A percentile compares a stretch with the other conserved stretches of the same genome.
phyloP scores from a whole-genome alignment of 495 filamentous ascomycete genomes.

The Astrocystis sublimbata region DNA sequence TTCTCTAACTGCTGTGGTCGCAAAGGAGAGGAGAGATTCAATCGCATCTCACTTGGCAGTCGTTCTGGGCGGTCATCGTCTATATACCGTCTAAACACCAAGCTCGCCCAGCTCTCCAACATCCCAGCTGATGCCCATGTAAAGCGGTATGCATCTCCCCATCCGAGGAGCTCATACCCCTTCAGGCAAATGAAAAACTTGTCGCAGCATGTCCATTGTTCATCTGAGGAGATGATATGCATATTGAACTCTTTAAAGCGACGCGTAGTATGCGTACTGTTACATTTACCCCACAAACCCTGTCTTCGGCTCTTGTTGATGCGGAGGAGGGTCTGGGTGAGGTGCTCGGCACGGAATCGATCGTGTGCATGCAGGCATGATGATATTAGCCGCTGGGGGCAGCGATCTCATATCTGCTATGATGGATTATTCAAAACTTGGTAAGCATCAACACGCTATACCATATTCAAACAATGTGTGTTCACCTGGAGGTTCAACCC shows the following conservation, averaged over 20 bases:
- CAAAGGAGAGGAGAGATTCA: background rate
- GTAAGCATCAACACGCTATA: too few relatives aligned
- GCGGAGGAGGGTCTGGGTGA: background rate
- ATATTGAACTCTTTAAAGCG: constrained; percentile 9
- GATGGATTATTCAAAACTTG: too few relatives aligned
- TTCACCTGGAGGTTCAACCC: too few relatives aligned
- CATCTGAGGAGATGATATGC: background rate
- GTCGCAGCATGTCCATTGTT: background rate
- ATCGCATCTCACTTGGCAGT: background rate
- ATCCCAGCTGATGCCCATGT: background rate
- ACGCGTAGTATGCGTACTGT: background rate
- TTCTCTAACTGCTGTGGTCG: background rate
- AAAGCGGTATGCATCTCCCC: background rate
- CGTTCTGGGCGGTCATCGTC: background rate
- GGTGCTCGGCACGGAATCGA: background rate
- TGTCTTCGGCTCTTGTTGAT: constrained; percentile 3
- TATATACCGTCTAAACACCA: background rate
- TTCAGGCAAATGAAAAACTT: constrained; percentile 7
- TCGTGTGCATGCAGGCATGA: background rate
- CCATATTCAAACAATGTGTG: too few relatives aligned
- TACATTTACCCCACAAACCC: constrained; percentile 5
- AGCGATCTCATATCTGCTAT: too few relatives aligned
- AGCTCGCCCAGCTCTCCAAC: background rate
- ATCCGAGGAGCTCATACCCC: background rate
- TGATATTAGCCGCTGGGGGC: background rate